Conservation (phyloP, 2,329 filamentous ascomycete species). For the Colletotrichum salicis region DNA sequence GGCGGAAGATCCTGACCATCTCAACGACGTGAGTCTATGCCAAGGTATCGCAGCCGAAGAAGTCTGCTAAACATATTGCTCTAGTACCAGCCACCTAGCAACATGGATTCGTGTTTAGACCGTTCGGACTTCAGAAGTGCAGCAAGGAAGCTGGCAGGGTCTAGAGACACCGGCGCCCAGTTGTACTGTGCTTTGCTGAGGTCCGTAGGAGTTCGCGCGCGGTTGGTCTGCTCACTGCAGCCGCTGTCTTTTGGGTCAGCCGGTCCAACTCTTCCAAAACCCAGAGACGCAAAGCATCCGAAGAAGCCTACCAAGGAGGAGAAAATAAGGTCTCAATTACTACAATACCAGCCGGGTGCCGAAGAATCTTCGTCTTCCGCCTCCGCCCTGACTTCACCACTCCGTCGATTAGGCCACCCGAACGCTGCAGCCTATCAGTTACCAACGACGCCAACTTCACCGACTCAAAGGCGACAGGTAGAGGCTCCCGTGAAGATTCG, state of each 20-base stretch:
- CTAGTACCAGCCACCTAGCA: conserved; percentile 67
- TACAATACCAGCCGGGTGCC: conserved; percentile 48
- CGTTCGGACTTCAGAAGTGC: conserved; percentile 78
- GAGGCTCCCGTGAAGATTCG: conserved; percentile 58
- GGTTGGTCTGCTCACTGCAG: conserved; percentile 92
- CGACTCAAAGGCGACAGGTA: conserved; percentile 41
- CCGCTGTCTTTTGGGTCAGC: conserved; percentile 74
- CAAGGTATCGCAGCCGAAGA: neutral
- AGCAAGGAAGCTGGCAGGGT: conserved; percentile 78
- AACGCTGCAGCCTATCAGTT: conserved; percentile 64
- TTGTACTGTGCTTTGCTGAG: conserved; percentile 90
- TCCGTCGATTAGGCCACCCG: conserved; percentile 63
- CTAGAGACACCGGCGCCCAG: conserved; percentile 89
- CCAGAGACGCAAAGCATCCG: conserved; percentile 45
- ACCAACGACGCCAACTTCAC: conserved; percentile 54
- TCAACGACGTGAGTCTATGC: conserved; percentile 62
- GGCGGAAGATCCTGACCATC: conserved; percentile 73
- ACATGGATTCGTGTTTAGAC: conserved; percentile 75
- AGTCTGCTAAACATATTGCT: conserved; percentile 38
- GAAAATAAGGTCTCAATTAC: conserved; percentile 51
- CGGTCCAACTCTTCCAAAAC: conserved; percentile 59
- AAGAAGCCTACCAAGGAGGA: conserved; percentile 47
- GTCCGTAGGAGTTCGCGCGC: conserved; percentile 80
- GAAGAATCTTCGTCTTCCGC: conserved; percentile 40
- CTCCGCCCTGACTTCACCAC: conserved; percentile 49